phyloP scores from a whole-genome alignment of 345 rosid species.

The Jatropha curcas region DNA sequence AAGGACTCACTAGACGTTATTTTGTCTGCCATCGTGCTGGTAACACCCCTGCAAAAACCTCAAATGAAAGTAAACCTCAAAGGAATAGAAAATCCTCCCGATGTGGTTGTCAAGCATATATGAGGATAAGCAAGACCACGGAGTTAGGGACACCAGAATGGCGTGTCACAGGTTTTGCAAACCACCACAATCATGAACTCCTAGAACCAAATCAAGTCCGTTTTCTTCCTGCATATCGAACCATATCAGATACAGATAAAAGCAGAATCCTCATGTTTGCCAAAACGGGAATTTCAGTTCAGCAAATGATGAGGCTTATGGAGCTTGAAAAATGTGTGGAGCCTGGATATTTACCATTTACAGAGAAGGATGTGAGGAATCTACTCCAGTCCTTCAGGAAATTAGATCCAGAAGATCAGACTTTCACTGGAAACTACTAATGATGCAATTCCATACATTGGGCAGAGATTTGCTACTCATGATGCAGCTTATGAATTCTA shows the following conservation, averaged over 20 bases:
- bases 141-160: constrained; percentile 80
- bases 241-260: constrained; percentile 88
- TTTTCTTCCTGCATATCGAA: constrained; percentile 92
- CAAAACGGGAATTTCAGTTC: constrained; percentile 90
- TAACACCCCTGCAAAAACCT: constrained; percentile 78
- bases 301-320: constrained; percentile 99
- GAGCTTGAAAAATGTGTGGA: constrained; percentile 97
- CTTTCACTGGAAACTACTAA: constrained; percentile 54
- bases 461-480: constrained; percentile 82
- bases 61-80: constrained; percentile 74
- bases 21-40: constrained; percentile 99
- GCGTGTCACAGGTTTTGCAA: constrained; percentile 90
- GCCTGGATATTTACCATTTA: constrained; percentile 90
- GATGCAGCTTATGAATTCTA: constrained; percentile 93
- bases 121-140: constrained; percentile 75
- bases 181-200: constrained; percentile 91
- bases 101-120: constrained; percentile 91
- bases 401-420: constrained; percentile 83
- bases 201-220: constrained; percentile 90
- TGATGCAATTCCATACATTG: constrained; percentile 72
- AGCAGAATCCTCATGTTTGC: constrained; percentile 95
- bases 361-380: constrained; percentile 96
- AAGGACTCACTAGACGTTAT: constrained; percentile 92
- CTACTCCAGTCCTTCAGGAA: constrained; percentile 89
- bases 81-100: constrained; percentile 89